Evolutionary conservation across 2,329 filamentous ascomycete genomes (phyloP), one percentile per base, ranked within the genome.

Genomic region (Nemania sp.): DNA sequence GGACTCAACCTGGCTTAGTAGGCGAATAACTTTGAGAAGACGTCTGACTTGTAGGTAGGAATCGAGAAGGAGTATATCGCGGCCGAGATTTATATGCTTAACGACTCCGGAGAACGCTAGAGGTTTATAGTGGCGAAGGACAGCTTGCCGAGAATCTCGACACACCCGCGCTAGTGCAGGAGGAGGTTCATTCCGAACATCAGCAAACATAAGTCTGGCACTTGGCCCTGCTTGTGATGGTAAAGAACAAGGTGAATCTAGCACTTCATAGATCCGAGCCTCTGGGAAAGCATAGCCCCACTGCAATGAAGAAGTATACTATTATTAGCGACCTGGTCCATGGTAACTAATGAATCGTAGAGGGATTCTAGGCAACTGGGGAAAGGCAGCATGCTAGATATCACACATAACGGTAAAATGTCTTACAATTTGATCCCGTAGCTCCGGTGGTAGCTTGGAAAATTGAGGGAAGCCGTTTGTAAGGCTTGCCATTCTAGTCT

Each of bases 11-110:
- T 83, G 82, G 72, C 80, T 80, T 73, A 85, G 80, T 57, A 84
- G 81, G 32, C 82, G 80, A 52, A 85, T 75, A 18, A 83, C 81
- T 49, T 83, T 82, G 67, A 84, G 78, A 22, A 85, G 77, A 57
- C 82, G 78, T 74, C 83, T 82, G 70, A 84, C 81, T 56, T 84
- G 81, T 8, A 85, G 76, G 71, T 84, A 85, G 1, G 82, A 83
- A 70, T 85, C 83, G 38, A 85, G 79, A 26, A 85, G 75, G 38
- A 85, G 74, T 43, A 85, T 80, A 67, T 85, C 83, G 38, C 82
- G 80, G 32, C 78, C 77, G 10, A 84, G 78, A 68, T 85, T 82
- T 67, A 85, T 78, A 51, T 80, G 82, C 70, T 85, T 85, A 56
- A 83, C 83, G n/a, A 82, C 83, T 32, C 74, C 73, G 6, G 82